Evolutionary conservation across 192 early-diverging fungal genomes (phyloP).

Genomic region (Coemansia sp.): DNA sequence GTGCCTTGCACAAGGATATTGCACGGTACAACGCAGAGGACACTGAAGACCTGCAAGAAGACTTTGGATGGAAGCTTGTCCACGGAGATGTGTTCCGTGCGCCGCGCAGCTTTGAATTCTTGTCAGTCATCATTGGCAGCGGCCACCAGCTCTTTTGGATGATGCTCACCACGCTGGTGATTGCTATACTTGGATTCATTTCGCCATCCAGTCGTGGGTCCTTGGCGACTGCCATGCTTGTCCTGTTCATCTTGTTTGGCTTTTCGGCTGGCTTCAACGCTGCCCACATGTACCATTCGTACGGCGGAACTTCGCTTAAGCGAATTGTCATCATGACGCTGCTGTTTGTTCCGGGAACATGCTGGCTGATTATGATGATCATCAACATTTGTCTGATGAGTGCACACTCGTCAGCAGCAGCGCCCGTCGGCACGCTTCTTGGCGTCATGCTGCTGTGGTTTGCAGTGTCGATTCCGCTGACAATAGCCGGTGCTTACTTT

Average conservation of each 20-base stretch:
- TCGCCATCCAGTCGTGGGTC: conserved; percentile 91
- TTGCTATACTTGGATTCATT: conserved; percentile 95
- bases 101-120: conserved; percentile 68
- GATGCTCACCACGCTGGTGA: conserved; percentile 71
- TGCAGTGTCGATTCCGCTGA: conserved; percentile 80
- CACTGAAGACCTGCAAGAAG: conserved; percentile 78
- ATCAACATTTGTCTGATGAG: conserved; percentile 87
- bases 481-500: conserved; percentile 70
- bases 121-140: conserved; percentile 82
- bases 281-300: conserved; percentile 90
- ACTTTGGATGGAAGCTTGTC: conserved; percentile 97
- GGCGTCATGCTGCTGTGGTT: conserved; percentile 82
- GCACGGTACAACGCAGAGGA: conserved; percentile 82
- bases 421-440: conserved; percentile 84
- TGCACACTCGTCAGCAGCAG: conserved; percentile 81
- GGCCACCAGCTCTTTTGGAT: conserved; percentile 80
- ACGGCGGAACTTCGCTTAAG: conserved; percentile 86
- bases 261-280: conserved; percentile 87
- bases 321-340: conserved; percentile 79
- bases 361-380: conserved; percentile 61
- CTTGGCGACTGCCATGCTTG: conserved; percentile 86
- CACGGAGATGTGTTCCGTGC: conserved; percentile 98
- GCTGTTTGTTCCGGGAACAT: conserved; percentile 71
- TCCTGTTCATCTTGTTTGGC: conserved; percentile 89
- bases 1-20: conserved; percentile 89